Evolutionary conservation across 2,329 filamentous ascomycete genomes (phyloP).

Genomic region (Helotiales sp.): DNA sequence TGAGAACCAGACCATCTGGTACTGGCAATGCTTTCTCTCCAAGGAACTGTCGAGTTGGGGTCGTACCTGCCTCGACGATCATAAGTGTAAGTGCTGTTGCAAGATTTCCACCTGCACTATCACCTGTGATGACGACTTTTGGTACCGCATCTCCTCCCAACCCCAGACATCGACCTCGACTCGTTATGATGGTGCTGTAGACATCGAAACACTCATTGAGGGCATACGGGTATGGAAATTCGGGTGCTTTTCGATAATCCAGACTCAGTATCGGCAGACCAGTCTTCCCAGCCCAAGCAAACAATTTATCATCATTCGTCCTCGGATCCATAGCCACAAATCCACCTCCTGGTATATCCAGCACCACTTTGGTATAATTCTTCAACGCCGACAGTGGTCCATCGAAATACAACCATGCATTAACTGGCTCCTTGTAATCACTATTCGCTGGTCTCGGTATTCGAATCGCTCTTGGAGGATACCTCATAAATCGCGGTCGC

Average conservation of each 20-base stretch:
- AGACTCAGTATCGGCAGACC: slow-evolving; percentile 87
- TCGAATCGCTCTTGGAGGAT: slow-evolving; percentile 77
- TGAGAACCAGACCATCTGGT: slow-evolving; percentile 78
- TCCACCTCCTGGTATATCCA: slow-evolving; percentile 92
- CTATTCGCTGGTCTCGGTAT: slow-evolving; percentile 80
- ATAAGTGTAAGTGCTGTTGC: slow-evolving; percentile 82
- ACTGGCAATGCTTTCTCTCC: slow-evolving; percentile 63
- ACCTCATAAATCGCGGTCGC: slow-evolving; percentile 76
- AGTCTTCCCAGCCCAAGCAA: slow-evolving; percentile 87
- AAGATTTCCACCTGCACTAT: slow-evolving; percentile 81
- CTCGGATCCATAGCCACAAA: slow-evolving; percentile 98
- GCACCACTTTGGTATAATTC: slow-evolving; percentile 73
- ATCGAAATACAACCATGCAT: slow-evolving; percentile 92
- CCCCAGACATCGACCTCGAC: slow-evolving; percentile 73
- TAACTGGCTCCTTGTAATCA: slow-evolving; percentile 79
- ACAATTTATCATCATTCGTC: slow-evolving; percentile 89
- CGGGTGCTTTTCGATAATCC: slow-evolving; percentile 86
- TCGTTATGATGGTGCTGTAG: slow-evolving; percentile 72
- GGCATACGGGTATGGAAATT: slow-evolving; percentile 82
- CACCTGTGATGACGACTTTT: slow-evolving; percentile 71
- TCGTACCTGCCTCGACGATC: slow-evolving; percentile 74
- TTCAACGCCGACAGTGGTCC: slow-evolving; percentile 77
- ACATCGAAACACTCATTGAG: slow-evolving; percentile 87
- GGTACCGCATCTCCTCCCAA: slow-evolving; percentile 66
- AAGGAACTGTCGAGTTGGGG: slow-evolving; percentile 54